These are phyloP conservation scores for Tetrahymena malaccensis DNA, from an alignment of 73 alveolate genomes.

Conservation along the genomic window DNA sequence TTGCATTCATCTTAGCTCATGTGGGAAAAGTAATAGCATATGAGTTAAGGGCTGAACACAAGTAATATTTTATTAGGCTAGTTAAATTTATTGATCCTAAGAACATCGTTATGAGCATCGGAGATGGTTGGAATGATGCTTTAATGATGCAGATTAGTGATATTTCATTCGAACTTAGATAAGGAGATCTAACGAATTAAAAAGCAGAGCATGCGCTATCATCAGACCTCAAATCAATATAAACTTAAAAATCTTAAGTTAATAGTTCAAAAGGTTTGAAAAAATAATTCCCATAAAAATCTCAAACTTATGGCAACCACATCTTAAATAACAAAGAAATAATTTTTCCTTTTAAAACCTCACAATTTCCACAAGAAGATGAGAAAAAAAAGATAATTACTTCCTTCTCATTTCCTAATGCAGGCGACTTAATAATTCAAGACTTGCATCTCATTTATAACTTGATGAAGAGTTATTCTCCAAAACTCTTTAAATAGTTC, in stretches of 20 bases:
- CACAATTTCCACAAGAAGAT: neutral
- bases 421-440: neutral
- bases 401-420: neutral
- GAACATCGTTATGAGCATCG: slow-evolving; percentile 6
- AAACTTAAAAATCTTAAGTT: neutral
- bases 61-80: neutral
- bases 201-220: neutral
- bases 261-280: neutral
- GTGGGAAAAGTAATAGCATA: neutral
- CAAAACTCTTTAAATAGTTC: neutral
- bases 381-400: neutral
- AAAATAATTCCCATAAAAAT: neutral
- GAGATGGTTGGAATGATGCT: slow-evolving; percentile 47
- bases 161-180: slow-evolving; percentile 12
- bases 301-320: neutral
- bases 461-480: neutral
- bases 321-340: neutral
- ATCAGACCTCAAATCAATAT: neutral
- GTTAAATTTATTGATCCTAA: neutral
- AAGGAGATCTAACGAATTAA: neutral
- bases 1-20: neutral
- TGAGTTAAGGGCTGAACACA: neutral
- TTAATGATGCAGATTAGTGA: slow-evolving; percentile 36
- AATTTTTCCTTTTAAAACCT: neutral
- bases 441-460: neutral